These are phyloP conservation scores for Exophiala viscosa DNA, from an alignment of 2,329 filamentous ascomycete species.

Conservation along the genomic window DNA sequence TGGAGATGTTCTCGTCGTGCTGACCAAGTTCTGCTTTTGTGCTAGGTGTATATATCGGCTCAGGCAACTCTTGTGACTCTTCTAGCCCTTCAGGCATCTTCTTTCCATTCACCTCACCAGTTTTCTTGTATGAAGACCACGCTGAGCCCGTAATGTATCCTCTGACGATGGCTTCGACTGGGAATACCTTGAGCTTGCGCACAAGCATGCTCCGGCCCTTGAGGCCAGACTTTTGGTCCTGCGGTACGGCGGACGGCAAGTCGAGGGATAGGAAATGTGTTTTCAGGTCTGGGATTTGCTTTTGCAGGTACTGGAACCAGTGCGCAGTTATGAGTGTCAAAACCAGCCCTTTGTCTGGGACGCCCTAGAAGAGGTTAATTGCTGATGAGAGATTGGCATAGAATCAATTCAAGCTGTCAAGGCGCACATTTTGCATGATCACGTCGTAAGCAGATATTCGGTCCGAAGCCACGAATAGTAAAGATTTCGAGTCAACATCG, in stretches of 20 bases:
- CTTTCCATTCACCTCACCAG: conserved; percentile 77
- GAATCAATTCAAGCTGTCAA: conserved; percentile 40
- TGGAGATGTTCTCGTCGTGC: conserved; percentile 83
- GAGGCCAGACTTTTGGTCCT: conserved; percentile 28
- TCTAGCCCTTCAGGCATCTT: conserved; percentile 62
- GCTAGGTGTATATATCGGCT: conserved; percentile 73
- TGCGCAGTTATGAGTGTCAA: conserved; percentile 64
- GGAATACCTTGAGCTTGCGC: conserved; percentile 68
- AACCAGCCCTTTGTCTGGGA: conserved; percentile 64
- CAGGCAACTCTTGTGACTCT: conserved; percentile 66
- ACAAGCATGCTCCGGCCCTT: conserved; percentile 71
- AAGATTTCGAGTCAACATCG: conserved; percentile 62
- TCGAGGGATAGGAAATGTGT: conserved; percentile 61
- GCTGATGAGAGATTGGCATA: conserved; percentile 4
- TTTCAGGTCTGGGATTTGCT: conserved; percentile 54
- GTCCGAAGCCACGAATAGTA: conserved; percentile 82
- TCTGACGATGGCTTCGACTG: conserved; percentile 79
- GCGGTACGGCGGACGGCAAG: conserved; percentile 51
- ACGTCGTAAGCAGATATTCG: conserved; percentile 96
- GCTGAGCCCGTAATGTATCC: conserved; percentile 85
- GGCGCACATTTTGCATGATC: conserved; percentile 69
- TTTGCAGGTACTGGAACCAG: conserved; percentile 63
- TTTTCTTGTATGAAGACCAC: conserved; percentile 71
- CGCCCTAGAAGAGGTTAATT: conserved; percentile 50
- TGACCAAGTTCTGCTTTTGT: conserved; percentile 78